Conservation (phyloP, 805 yeast genomes). For the Ogataea haglerorum region DNA sequence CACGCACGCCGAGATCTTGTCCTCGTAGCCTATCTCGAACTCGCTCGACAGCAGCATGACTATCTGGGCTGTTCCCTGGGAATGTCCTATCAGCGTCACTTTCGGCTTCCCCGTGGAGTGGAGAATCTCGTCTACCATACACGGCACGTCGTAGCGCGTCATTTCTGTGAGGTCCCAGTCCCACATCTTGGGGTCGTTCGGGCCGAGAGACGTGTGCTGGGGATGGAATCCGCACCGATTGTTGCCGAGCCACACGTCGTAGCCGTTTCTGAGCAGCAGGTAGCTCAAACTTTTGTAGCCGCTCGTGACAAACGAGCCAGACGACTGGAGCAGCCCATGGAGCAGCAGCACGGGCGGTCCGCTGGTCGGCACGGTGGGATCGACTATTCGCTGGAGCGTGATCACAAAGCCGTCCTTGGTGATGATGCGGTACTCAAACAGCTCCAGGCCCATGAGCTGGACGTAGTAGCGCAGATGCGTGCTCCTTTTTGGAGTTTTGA, state of each 20-base stretch:
- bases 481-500: slow-evolving; percentile 30
- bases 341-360: slow-evolving; percentile 64
- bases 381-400: slow-evolving; percentile 58
- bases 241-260: slow-evolving; percentile 89
- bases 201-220: slow-evolving; percentile 48
- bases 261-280: slow-evolving; percentile 48
- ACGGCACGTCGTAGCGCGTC: slow-evolving; percentile 74
- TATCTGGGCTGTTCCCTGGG: slow-evolving; percentile 91
- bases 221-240: slow-evolving; percentile 85
- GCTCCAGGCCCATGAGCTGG: slow-evolving; percentile 52
- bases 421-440: slow-evolving; percentile 55
- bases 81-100: slow-evolving; percentile 72
- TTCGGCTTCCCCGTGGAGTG: slow-evolving; percentile 35
- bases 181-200: slow-evolving; percentile 65
- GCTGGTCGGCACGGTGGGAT: slow-evolving; percentile 38
- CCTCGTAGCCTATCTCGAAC: slow-evolving; percentile 32
- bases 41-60: slow-evolving; percentile 62
- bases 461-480: slow-evolving; percentile 63
- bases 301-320: slow-evolving; percentile 81
- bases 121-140: slow-evolving; percentile 62
- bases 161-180: slow-evolving; percentile 88
- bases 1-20: slow-evolving; percentile 61
- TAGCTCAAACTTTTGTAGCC: slow-evolving; percentile 78
- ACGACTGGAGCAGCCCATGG: slow-evolving; percentile 86
- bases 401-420: slow-evolving; percentile 81